Base-by-base conservation (phyloP, 2,329 filamentous ascomycete species). In the Torrubiellomyces zombiae region DNA sequence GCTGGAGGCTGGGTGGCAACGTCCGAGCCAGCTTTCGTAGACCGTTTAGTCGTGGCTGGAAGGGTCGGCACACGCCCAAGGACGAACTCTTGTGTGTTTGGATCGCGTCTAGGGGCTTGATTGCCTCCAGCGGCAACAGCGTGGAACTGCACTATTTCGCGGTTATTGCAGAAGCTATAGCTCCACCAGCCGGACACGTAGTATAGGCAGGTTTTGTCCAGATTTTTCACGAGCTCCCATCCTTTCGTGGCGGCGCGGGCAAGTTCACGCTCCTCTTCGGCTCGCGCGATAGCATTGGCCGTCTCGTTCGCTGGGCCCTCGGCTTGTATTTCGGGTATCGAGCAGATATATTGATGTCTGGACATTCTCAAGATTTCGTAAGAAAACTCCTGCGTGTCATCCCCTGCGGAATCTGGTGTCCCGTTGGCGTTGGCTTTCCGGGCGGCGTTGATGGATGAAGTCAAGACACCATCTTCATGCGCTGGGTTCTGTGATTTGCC, bases 81-180 rank as follows among this genome's bases (percentile, higher is more conserved):
- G 5, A 83, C 59, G 39, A 78, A 94, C 23, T 81, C 77, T 24
- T 74, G 67, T 4, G 77, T 79, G 7, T 64, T 63, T 0, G 74
- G 73, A 39, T 94, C 85, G 39, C 80, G 75, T 22, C 75, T 63
- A 0, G 85, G 85, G 14, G 80, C 75, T 8, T 77, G 67, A 31
- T 73, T 71, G 21, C 69, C 63, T 11, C 52, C 53, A 3, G 71
- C 70, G 1, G 81, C 67, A 30, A 86, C 55, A 21, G 82, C 81
- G 47, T 94, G 85, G 51, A 91, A 94, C 50, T 94, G 85, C 41
- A 80, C 77, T 32, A 94, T 75, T 34, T 86, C 72, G 32, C 75
- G 66, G 44, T 80, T 80, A 53, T 92, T 89, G 59, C 85, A 94
- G 50, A 93, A 93, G 38, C 75, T 78, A 52, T 94, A 94, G 43